Evolutionary conservation across 768 basidiomycete species (phyloP).

Genomic region (Kwoniella dejecticola): DNA sequence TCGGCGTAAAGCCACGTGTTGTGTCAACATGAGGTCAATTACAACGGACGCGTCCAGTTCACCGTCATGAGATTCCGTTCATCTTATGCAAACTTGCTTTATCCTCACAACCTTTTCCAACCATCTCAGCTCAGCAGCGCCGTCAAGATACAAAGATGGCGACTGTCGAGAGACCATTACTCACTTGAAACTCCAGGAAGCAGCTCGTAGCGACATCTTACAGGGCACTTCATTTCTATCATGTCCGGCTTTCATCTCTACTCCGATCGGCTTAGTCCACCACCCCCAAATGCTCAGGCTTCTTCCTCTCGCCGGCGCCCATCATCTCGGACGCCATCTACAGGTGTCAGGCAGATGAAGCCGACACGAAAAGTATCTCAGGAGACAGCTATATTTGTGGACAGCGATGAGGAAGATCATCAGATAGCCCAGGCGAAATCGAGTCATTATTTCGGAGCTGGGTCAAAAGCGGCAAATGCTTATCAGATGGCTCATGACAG

Average conservation of each 20-base stretch:
- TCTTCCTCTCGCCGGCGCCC: slow-evolving; percentile 1
- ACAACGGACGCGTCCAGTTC: not conserved
- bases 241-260: slow-evolving; percentile 3
- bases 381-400: slow-evolving; percentile 15
- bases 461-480: no score
- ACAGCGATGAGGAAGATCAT: slow-evolving; percentile 25
- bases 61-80: no score
- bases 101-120: no score
- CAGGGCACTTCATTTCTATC: not conserved
- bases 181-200: not conserved
- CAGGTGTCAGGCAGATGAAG: no score
- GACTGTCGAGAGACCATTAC: no score
- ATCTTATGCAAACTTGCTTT: no score
- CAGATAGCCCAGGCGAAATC: not conserved
- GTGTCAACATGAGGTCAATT: slow-evolving; percentile 1
- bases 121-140: no score
- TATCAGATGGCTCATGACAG: not conserved
- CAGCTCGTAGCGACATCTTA: not conserved
- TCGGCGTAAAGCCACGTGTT: not conserved
- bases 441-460: not conserved
- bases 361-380: no score
- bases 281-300: not conserved
- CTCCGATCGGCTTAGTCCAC: not conserved
- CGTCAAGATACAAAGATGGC: no score
- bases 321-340: not conserved